Evolutionary conservation across 2,329 filamentous ascomycete species (phyloP).

Genomic region (Alternaria ventricosa): DNA sequence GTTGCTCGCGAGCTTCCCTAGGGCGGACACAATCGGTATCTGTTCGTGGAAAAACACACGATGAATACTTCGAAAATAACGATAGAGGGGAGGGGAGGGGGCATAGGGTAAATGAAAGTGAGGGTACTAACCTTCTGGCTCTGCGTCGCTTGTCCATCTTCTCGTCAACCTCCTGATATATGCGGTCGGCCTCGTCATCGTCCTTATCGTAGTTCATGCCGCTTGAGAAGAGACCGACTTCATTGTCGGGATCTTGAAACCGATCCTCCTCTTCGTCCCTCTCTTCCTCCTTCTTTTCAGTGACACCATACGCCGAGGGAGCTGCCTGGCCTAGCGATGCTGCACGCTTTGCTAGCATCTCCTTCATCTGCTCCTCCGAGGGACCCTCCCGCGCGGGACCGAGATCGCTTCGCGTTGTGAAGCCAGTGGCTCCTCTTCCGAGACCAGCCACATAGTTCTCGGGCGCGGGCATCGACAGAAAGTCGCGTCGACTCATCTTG

Average conservation of each 20-base stretch:
- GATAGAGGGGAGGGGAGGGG: constrained; percentile 33
- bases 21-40: constrained; percentile 75
- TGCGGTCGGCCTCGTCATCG: constrained; percentile 95
- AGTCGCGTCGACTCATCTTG: constrained; percentile 76
- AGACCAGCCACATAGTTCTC: constrained; percentile 84
- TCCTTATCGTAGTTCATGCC: constrained; percentile 92
- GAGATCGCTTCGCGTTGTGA: constrained; percentile 95
- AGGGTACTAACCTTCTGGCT: constrained; percentile 77
- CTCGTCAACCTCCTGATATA: constrained; percentile 95
- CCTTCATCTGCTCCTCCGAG: constrained; percentile 97
- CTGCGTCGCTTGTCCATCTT: constrained; percentile 92
- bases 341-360: constrained; percentile 92
- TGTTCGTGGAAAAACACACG: constrained; percentile 70
- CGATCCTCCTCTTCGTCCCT: constrained; percentile 78
- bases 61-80: constrained; percentile 64
- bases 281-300: constrained; percentile 72
- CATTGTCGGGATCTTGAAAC: constrained; percentile 96
- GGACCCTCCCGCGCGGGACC: constrained; percentile 94
- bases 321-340: constrained; percentile 77
- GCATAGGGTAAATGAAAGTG: constrained; percentile 26
- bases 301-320: constrained; percentile 74
- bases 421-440: constrained; percentile 95
- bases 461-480: constrained; percentile 77
- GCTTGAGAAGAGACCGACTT: constrained; percentile 92
- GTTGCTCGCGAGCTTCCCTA: constrained; percentile 92